A percentile compares a stretch with the other conserved stretches of the same genome.
Evolutionary conservation across 306 rosid genomes (phyloP).

Genomic region (Cicer cuneatum): DNA sequence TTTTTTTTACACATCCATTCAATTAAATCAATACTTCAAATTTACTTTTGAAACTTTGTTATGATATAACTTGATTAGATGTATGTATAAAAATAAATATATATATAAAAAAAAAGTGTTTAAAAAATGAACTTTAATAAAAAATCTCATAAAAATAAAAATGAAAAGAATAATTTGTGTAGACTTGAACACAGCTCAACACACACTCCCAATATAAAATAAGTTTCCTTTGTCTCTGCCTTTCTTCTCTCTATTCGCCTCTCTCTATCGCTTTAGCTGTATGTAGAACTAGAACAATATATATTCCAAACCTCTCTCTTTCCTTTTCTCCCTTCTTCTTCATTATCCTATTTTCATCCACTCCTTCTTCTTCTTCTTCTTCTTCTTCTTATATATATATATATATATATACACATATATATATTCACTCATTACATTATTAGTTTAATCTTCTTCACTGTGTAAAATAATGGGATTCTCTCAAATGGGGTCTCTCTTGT

Average conservation of each 20-base stretch:
- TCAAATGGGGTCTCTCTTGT: constrained; percentile 43
- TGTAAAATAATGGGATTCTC: constrained; percentile 49
- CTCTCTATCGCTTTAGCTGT: constrained; percentile 59
- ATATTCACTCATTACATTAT: neutral
- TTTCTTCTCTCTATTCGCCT: constrained; percentile 49
- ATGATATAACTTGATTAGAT: too few species aligned
- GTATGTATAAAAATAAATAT: too few species aligned
- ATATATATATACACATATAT: neutral
- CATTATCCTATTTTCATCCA: constrained; percentile 13
- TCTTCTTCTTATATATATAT: too few species aligned
- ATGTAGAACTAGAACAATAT: neutral
- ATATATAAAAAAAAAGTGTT: too few species aligned
- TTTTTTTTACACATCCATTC: too few species aligned
- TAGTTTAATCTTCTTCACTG: neutral
- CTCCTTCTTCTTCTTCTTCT: neutral
- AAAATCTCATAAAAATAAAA: too few species aligned
- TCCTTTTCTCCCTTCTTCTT: constrained; percentile 25
- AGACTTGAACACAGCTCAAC: constrained; percentile 58
- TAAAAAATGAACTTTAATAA: too few species aligned
- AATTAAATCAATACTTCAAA: too few species aligned
- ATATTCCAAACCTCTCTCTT: constrained; percentile 49
- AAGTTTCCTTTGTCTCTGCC: constrained; percentile 48
- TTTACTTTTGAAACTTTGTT: too few species aligned
- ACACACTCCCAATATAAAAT: constrained; percentile 40
- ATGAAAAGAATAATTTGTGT: constrained; percentile 23